Base-by-base conservation (phyloP, 352 stramenopile genomes). In the Elongisporangium undulatum region DNA sequence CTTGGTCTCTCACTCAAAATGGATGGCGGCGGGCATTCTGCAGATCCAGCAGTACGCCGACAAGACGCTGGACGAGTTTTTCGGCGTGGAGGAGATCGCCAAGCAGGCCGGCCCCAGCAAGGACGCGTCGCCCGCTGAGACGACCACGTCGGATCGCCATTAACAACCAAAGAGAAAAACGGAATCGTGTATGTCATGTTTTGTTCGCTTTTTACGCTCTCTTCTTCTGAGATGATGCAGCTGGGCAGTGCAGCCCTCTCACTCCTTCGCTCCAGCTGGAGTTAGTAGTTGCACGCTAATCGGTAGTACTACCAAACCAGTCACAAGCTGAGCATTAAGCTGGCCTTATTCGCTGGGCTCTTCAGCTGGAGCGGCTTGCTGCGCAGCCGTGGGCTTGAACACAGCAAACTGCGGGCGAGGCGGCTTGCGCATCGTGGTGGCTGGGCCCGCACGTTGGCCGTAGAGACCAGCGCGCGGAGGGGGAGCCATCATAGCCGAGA, bases 401-500 rank as follows among this genome's bases (percentile, higher is more conserved):
- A 96, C 85, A 20, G 84, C 84, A 66, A 92, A 96, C 67, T 95
- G 85, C 20, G 85, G 87, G 48, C 85, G 87, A 4, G 82, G 78
- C 7, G 85, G 79, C 41, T 81, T 84, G 13, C 74, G 69, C 55
- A 77, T 67, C 20, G 61, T 59, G 0, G 62, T 59, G 20, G 66
- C 72, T 4, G 75, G 74, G 26, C 59, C 61, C 2, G 60, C 45
- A 12, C 75, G 76, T 51, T 65, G 63, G 13, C 72, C 69, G 23
- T 82, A 79, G 52, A 76, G 54, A 19, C 73, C 64, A 19, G 71
- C 55, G 49, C 74, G 79, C 45, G 77, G 69, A 17, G 78, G 80
- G 10, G 87, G 87, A 26, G 85, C 85, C 85, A 96, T 96, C 87
- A 96, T 96, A 10, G 87, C 82, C 22, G 83, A 73, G 22, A 96